Conservation (phyloP, 2,329 filamentous ascomycete species). For the Hortaea werneckii region DNA sequence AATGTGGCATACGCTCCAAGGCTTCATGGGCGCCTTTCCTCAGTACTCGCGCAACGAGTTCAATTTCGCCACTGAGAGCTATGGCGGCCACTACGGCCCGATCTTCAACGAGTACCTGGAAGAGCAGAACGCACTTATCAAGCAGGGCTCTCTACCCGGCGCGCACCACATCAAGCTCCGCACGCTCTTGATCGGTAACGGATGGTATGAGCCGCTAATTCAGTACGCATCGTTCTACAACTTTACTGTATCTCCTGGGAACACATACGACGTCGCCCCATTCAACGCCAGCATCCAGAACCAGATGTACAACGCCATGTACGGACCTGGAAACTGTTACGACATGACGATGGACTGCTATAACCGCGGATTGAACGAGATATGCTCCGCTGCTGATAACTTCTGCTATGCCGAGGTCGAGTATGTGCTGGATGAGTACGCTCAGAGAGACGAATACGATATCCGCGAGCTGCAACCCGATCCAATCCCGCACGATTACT, state of each 20-base stretch:
- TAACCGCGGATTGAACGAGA: conserved; percentile 37
- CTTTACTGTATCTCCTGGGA: conserved; percentile 35
- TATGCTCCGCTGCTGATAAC: conserved; percentile 44
- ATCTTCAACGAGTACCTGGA: conserved; percentile 21
- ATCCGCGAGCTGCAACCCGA: conserved; percentile 45
- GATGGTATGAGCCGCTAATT: conserved; percentile 46
- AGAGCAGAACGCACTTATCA: conserved; percentile 20
- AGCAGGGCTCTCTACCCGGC: conserved; percentile 13
- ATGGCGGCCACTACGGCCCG: conserved; percentile 18
- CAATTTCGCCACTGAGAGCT: conserved; percentile 23
- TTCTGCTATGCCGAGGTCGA: conserved; percentile 48
- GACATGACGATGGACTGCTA: conserved; percentile 47
- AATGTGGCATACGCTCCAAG: conserved; percentile 52
- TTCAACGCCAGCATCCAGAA: conserved; percentile 31
- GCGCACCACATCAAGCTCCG: conserved; percentile 25
- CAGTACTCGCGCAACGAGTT: conserved; percentile 23
- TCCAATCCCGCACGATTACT: conserved; percentile 49
- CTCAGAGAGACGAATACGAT: conserved; percentile 50
- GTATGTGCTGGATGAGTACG: conserved; percentile 38
- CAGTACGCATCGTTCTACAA: conserved; percentile 50
- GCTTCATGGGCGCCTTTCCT: conserved; percentile 52
- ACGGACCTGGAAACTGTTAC: conserved; percentile 50
- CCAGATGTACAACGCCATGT: conserved; percentile 49
- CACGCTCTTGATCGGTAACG: conserved; percentile 38
- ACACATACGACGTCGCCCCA: conserved; percentile 45